phyloP scores from a whole-genome alignment of 2,329 filamentous ascomycete species.

The Verticillium nubilum region DNA sequence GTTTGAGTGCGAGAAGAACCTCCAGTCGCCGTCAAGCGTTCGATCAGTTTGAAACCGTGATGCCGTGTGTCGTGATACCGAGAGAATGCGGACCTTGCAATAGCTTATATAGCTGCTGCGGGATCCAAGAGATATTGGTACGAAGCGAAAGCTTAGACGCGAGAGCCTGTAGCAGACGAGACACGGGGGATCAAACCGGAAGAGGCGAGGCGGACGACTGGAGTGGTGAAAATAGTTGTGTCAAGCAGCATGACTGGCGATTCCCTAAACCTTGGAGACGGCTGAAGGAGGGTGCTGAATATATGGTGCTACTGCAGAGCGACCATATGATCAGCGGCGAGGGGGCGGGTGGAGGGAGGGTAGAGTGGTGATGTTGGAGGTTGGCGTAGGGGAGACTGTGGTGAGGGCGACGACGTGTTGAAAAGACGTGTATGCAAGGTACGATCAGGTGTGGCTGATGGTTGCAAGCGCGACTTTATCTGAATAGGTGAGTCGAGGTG shows the following conservation, averaged over 20 bases:
- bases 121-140: slow-evolving; percentile 35
- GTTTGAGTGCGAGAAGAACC: slow-evolving; percentile 12
- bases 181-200: slow-evolving; percentile 54
- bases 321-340: slow-evolving; percentile 20
- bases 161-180: slow-evolving; percentile 36
- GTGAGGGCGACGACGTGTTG: background rate
- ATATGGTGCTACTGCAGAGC: slow-evolving; percentile 23
- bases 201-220: slow-evolving; percentile 60
- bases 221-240: slow-evolving; percentile 38
- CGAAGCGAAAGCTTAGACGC: slow-evolving; percentile 37
- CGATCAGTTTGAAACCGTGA: slow-evolving; percentile 25
- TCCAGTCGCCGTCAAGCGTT: slow-evolving; percentile 29
- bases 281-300: slow-evolving; percentile 18
- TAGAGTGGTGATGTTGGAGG: slow-evolving; percentile 3
- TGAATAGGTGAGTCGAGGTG: slow-evolving; percentile 9
- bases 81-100: slow-evolving; percentile 31
- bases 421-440: slow-evolving; percentile 1
- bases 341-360: slow-evolving; percentile 6
- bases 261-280: slow-evolving; percentile 22
- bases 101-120: slow-evolving; percentile 28
- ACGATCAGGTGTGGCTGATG: slow-evolving; percentile 8
- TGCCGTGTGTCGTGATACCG: slow-evolving; percentile 26
- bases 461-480: slow-evolving; percentile 10
- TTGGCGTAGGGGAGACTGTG: background rate
- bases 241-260: slow-evolving; percentile 53